Base-by-base conservation (phyloP, 108 stramenopile genomes). In the Cyclotella atomus region DNA sequence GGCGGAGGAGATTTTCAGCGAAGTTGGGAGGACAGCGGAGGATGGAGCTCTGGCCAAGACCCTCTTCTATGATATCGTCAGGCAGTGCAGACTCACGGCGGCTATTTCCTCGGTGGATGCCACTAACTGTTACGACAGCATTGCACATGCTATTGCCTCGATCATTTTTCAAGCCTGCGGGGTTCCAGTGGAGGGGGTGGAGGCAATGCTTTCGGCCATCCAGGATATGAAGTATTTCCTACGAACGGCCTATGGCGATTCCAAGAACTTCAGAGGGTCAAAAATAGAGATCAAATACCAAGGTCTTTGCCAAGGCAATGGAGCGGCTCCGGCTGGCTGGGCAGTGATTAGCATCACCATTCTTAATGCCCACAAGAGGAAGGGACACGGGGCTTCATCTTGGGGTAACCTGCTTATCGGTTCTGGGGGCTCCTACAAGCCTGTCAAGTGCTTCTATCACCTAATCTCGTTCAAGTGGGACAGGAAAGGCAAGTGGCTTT, bases 301-400 rank as follows among this genome's bases (percentile, higher is more conserved):
- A 24, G 68, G 68, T 30, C 2, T 66, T 28, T 66, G 65, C 47
- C 84, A 85, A 66, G 84, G 84, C 10, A 81, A 78, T 54, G 38
- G 38, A 41, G 38, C 38, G 7, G 38, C 38, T 41, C 38, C 38
- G 12, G 38, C 38, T 12, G 38, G 38, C 7, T 41, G 38, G 38
- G 38, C 38, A 9, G 38, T 41, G 9, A 41, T 41, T 41, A 41
- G 38, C 38, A 41, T 41, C 12, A 41, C 38, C 12, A 12, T 41
- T 41, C 38, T 41, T 7, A 41, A 12, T 9, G 38, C 38, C 7
- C 38, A 41, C 38, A 41, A 41, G 38, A 25, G 68, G 19, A 28
- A 41, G 23, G 27, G 35, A 28, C 36, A 34, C 16, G 53, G 35
- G 16, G 54, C 54, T 0, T 44, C 30, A 19, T 29, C 29, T 32